Conservation (phyloP, 2,329 filamentous ascomycete species). For the Chaetomium strumarium region DNA sequence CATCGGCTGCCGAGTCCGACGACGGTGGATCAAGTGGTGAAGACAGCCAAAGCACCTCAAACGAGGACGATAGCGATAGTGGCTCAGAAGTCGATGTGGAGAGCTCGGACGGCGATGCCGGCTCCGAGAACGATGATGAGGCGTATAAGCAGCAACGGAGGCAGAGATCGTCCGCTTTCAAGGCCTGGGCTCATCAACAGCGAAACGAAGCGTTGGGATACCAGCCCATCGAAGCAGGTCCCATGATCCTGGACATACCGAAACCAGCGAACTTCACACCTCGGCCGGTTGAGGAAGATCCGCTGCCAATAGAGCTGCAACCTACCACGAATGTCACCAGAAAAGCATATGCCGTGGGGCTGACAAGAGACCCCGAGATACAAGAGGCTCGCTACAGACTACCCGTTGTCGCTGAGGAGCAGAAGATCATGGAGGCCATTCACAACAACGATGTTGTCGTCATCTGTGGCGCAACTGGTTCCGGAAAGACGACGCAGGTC, state of each 20-base stretch:
- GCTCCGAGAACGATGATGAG: slow-evolving; percentile 29
- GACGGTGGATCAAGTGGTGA: slow-evolving; percentile 29
- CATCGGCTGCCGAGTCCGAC: slow-evolving; percentile 23
- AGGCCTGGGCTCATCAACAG: slow-evolving; percentile 83
- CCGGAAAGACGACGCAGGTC: slow-evolving; percentile 94
- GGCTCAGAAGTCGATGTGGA: slow-evolving; percentile 6
- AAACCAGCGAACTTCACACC: slow-evolving; percentile 59
- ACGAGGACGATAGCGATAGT: slow-evolving; percentile 20
- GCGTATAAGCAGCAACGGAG: slow-evolving; percentile 31
- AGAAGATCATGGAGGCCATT: slow-evolving; percentile 96
- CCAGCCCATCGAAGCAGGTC: slow-evolving; percentile 39
- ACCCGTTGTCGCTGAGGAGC: slow-evolving; percentile 90
- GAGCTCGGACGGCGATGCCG: slow-evolving; percentile 20
- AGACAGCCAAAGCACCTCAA: slow-evolving; percentile 32
- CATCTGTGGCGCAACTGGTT: slow-evolving; percentile 90
- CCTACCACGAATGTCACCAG: slow-evolving; percentile 55
- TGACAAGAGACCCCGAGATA: slow-evolving; percentile 65
- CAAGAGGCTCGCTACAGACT: slow-evolving; percentile 73
- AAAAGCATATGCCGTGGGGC: slow-evolving; percentile 69
- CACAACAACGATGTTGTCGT: slow-evolving; percentile 87
- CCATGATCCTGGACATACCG: slow-evolving; percentile 45
- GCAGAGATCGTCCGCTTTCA: slow-evolving; percentile 65
- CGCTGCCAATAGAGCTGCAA: slow-evolving; percentile 60
- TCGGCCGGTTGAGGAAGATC: slow-evolving; percentile 63
- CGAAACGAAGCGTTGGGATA: slow-evolving; percentile 75